phyloP scores from a whole-genome alignment of 1,139 yeast genomes.

The Arxiozyma telluris region DNA sequence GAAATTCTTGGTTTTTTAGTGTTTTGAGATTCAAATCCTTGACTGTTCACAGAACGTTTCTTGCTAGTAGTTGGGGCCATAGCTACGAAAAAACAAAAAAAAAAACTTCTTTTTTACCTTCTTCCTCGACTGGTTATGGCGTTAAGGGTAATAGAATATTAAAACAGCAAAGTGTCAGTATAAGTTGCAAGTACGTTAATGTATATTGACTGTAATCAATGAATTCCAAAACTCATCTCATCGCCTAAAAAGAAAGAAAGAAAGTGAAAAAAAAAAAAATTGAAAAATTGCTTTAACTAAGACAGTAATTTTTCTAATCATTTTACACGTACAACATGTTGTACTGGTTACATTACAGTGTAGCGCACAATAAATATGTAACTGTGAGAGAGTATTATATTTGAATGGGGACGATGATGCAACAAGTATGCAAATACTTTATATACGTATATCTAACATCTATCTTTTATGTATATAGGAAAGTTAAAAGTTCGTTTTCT shows the following conservation, averaged over 20 bases:
- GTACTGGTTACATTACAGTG: too few species aligned
- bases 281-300: too few species aligned
- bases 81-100: neutral
- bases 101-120: too few species aligned
- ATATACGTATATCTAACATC: too few species aligned
- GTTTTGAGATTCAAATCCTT: conserved; percentile 9
- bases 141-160: neutral
- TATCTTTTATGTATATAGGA: neutral
- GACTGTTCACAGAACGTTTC: conserved; percentile 12
- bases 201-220: neutral
- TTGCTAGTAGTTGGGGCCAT: conserved; percentile 22
- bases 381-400: too few species aligned
- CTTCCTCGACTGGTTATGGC: neutral
- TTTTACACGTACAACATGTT: neutral
- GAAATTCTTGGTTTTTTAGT: conserved; percentile 27
- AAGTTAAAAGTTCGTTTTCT: neutral
- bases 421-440: neutral
- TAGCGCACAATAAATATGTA: too few species aligned
- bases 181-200: neutral
- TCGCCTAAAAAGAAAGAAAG: conserved; percentile 6
- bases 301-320: neutral
- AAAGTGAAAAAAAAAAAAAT: neutral
- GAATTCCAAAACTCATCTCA: conserved; percentile 6
- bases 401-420: neutral
- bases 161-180: neutral